A percentile compares a stretch with the other conserved stretches of the same genome.
Evolutionary conservation across 2,329 filamentous ascomycete genomes (phyloP).

Genomic region (Ophiostoma sp.): DNA sequence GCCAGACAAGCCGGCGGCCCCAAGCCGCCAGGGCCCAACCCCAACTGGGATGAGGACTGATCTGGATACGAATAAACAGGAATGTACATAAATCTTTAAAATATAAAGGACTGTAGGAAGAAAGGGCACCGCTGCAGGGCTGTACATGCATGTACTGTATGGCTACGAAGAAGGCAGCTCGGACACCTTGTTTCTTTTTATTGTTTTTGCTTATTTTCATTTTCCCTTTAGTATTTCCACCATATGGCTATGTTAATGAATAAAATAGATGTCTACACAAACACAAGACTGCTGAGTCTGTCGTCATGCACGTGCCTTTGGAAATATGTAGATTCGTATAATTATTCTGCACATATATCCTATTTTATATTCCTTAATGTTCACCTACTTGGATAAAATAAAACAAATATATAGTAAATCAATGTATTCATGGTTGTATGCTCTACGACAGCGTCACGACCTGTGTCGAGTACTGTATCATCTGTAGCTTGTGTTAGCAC

Average conservation of each 20-base stretch:
- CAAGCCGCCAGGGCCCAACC: constrained; percentile 92
- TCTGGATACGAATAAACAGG: constrained; percentile 5
- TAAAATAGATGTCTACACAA: constrained; percentile 1
- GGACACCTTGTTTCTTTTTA: background rate
- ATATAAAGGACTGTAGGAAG: background rate
- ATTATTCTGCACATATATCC: no score
- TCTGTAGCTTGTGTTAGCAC: background rate
- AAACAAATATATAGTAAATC: no score
- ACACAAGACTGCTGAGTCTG: background rate
- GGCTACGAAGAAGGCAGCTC: background rate
- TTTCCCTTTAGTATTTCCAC: background rate
- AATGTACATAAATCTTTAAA: constrained; percentile 5
- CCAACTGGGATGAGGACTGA: constrained; percentile 34
- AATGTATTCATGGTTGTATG: no score
- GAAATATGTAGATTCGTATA: no score
- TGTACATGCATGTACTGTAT: background rate
- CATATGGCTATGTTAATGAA: constrained; percentile 4
- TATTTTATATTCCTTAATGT: no score
- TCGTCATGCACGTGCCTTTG: no score
- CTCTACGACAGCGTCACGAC: background rate
- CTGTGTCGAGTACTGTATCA: background rate
- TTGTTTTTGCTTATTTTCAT: constrained; percentile 6
- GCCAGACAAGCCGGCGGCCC: constrained; percentile 94
- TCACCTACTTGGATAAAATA: no score
- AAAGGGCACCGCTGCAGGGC: background rate